Evolutionary conservation across 805 yeast genomes (phyloP).

Genomic region (Saturnispora serradocipensis): DNA sequence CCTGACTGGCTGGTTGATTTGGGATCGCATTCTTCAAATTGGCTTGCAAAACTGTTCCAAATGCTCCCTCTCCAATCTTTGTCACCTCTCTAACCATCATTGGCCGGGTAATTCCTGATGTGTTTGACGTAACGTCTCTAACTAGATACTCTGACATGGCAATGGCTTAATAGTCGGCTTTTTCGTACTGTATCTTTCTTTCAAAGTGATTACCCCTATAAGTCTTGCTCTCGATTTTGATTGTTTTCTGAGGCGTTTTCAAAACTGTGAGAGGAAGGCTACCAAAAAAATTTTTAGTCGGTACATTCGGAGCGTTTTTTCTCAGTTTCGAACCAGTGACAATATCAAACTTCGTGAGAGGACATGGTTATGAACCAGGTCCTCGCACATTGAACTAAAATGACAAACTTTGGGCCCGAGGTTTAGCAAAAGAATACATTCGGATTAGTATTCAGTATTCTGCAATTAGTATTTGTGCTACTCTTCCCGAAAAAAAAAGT

Average conservation of each 20-base stretch:
- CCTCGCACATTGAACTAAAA: not conserved
- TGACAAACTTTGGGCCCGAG: no score
- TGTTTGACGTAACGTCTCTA: conserved; percentile 54
- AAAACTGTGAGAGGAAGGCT: not conserved
- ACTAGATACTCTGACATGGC: conserved; percentile 34
- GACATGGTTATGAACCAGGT: not conserved
- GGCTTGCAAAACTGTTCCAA: conserved; percentile 78
- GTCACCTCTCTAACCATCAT: conserved; percentile 67
- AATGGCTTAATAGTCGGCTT: not conserved
- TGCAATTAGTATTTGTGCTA: no score
- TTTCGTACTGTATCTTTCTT: not conserved
- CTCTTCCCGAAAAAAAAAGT: no score
- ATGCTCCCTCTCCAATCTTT: conserved; percentile 79
- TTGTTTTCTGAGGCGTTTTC: not conserved
- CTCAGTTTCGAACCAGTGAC: not conserved
- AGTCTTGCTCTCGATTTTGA: not conserved
- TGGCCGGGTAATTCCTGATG: conserved; percentile 40
- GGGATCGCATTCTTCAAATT: conserved; percentile 29
- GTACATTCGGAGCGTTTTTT: not conserved
- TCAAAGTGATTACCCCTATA: not conserved
- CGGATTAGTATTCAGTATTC: no score
- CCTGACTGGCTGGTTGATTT: conserved; percentile 9
- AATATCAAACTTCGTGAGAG: no score
- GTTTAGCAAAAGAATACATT: no score
- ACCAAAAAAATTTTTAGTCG: not conserved